A percentile compares a stretch with the other conserved stretches of the same genome.
These are phyloP conservation scores for Inga leiocalycina DNA, from an alignment of 306 rosid genomes.

Conservation along the genomic window DNA sequence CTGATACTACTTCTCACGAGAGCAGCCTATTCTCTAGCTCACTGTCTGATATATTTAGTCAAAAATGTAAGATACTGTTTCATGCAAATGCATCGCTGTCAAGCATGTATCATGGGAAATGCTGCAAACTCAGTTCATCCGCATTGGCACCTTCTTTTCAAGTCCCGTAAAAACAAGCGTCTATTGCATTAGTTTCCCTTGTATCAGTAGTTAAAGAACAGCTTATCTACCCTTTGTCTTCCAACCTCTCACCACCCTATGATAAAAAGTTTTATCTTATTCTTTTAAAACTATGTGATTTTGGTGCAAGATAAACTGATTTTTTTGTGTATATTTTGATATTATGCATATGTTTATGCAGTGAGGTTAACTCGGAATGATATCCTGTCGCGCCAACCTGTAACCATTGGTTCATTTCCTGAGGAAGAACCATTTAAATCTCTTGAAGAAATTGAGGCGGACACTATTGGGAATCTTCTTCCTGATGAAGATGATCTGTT, in stretches of 20 bases:
- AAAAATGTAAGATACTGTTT: slow-evolving; percentile 55
- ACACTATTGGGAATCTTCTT: slow-evolving; percentile 72
- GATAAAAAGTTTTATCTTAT: not conserved
- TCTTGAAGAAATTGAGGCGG: slow-evolving; percentile 58
- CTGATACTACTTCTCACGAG: slow-evolving; percentile 50
- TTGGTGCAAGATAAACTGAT: slow-evolving; percentile 19
- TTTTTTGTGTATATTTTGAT: slow-evolving; percentile 14
- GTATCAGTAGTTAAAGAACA: not conserved
- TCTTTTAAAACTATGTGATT: slow-evolving; percentile 17
- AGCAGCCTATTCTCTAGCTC: slow-evolving; percentile 76
- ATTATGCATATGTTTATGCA: slow-evolving; percentile 42
- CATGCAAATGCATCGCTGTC: not conserved
- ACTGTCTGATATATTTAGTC: slow-evolving; percentile 60
- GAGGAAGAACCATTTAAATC: slow-evolving; percentile 52
- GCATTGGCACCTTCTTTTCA: not conserved
- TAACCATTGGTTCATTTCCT: slow-evolving; percentile 37
- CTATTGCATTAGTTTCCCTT: slow-evolving; percentile 15
- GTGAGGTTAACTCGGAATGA: slow-evolving; percentile 54
- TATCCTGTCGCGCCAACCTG: slow-evolving; percentile 36
- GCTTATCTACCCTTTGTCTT: slow-evolving; percentile 11
- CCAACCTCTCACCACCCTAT: not conserved
- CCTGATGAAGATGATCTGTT: slow-evolving; percentile 78
- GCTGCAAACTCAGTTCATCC: slow-evolving; percentile 16
- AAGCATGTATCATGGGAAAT: slow-evolving; percentile 14
- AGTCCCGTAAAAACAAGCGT: slow-evolving; percentile 14